phyloP scores from a whole-genome alignment of 768 basidiomycete genomes.

The Myochromella boudieri region DNA sequence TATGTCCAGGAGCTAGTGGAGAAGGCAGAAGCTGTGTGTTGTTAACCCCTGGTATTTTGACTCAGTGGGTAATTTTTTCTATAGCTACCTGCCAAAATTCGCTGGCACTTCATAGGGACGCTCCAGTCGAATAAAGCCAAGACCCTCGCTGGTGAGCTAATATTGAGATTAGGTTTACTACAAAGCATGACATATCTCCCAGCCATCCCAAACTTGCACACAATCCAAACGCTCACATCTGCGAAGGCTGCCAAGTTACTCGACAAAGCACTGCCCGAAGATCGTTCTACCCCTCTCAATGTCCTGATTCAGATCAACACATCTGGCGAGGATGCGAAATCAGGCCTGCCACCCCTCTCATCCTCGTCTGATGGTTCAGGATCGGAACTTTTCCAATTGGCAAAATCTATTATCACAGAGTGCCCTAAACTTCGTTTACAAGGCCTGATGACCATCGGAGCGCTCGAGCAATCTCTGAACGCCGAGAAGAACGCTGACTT shows the following conservation, averaged over 20 bases:
- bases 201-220: conserved; percentile 89
- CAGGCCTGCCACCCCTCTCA: conserved; percentile 70
- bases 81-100: conserved; percentile 84
- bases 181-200: no score
- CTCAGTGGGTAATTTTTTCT: conserved; percentile 2
- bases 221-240: conserved; percentile 85
- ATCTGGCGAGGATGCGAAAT: conserved; percentile 89
- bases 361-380: conserved; percentile 28
- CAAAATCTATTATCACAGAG: conserved; percentile 60
- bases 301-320: conserved; percentile 95
- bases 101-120: conserved; percentile 97
- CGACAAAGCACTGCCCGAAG: conserved; percentile 63
- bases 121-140: conserved; percentile 95
- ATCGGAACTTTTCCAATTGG: conserved; percentile 65
- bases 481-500: conserved; percentile 71
- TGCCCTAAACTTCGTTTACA: conserved; percentile 79
- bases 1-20: conserved; percentile 93
- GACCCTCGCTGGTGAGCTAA: conserved; percentile 77
- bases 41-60: conserved; percentile 1
- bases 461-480: conserved; percentile 66
- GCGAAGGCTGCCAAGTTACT: conserved; percentile 78
- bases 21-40: conserved; percentile 67
- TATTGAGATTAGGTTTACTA: no score
- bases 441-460: conserved; percentile 97
- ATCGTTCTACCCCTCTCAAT: conserved; percentile 64